These are phyloP conservation scores for Polytolypa hystricis DNA, from an alignment of 2,329 filamentous ascomycete species.

Conservation along the genomic window DNA sequence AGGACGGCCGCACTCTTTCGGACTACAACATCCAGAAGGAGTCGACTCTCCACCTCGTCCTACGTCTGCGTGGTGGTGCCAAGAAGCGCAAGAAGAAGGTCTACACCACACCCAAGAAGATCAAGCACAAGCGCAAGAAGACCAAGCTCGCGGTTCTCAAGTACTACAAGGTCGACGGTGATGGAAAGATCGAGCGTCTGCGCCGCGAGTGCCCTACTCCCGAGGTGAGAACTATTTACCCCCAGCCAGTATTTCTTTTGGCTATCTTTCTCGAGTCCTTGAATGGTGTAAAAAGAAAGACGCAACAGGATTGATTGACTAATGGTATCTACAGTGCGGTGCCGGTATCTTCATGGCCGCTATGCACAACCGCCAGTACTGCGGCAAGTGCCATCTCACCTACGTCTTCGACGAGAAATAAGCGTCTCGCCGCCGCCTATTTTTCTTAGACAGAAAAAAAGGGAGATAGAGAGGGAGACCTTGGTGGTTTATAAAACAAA, in stretches of 20 bases:
- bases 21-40: conserved; percentile 99
- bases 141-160: conserved; percentile 99
- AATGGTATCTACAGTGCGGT: conserved; percentile 59
- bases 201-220: conserved; percentile 92
- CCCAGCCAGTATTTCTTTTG: no score
- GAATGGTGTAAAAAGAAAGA: conserved; percentile 2
- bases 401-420: conserved; percentile 61
- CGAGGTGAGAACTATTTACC: conserved; percentile 51
- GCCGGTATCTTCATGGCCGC: conserved; percentile 99
- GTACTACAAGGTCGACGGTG: conserved; percentile 99
- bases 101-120: conserved; percentile 99
- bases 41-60: conserved; percentile 93
- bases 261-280: no score
- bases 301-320: no score
- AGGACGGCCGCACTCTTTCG: conserved; percentile 95
- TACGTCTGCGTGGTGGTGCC: conserved; percentile 93
- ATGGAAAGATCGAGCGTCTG: conserved; percentile 99
- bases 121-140: conserved; percentile 99
- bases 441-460: no score
- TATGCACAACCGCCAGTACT: conserved; percentile 99
- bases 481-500: no score
- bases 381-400: conserved; percentile 60
- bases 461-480: no score
- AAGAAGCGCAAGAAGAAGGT: conserved; percentile 99
- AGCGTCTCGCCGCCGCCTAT: conserved; percentile 3